Conservation (phyloP, 83 land plant genomes). For the Picea mariana region DNA sequence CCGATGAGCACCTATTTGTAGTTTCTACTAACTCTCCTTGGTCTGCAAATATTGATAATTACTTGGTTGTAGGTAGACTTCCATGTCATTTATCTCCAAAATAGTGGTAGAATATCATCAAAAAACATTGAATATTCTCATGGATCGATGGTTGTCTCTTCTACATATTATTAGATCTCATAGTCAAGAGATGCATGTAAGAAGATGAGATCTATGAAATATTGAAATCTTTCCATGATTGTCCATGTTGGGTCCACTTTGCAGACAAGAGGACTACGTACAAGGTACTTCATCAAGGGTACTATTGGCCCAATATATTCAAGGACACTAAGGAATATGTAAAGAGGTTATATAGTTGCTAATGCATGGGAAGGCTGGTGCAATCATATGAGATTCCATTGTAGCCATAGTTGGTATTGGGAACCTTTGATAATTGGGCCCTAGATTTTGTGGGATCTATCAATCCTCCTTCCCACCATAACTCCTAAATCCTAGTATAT, state of each 20-base stretch:
- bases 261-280: neutral
- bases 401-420: neutral
- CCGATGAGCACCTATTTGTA: too few species aligned
- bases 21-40: too few species aligned
- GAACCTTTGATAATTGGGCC: neutral
- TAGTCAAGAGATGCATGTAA: neutral
- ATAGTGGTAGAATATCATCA: neutral
- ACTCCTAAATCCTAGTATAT: too few species aligned
- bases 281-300: neutral
- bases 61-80: too few species aligned
- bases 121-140: neutral
- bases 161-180: neutral
- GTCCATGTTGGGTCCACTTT: neutral
- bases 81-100: neutral
- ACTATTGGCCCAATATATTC: neutral
- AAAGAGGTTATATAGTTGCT: neutral
- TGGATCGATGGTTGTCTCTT: neutral
- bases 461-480: neutral
- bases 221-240: neutral
- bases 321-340: neutral
- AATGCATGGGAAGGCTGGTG: neutral
- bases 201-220: neutral
- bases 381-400: neutral
- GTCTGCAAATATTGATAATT: too few species aligned
- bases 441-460: neutral